Conservation (phyloP, 208 protist genomes). For the Trypanosoma lewisi region DNA sequence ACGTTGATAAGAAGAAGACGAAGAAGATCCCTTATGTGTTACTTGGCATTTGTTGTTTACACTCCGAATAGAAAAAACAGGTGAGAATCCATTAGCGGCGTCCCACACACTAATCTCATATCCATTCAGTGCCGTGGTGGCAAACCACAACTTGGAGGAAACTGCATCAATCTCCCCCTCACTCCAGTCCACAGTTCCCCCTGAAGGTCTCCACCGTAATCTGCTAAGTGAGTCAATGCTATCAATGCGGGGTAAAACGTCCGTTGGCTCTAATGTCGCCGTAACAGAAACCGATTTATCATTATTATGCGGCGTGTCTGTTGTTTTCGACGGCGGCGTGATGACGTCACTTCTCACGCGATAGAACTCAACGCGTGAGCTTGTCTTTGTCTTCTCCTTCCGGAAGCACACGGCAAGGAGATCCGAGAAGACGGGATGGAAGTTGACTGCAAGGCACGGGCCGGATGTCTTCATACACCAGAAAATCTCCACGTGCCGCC, state of each 20-base stretch:
- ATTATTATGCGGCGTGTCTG: neutral
- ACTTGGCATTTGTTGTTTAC: slow-evolving; percentile 2
- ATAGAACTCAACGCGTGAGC: slow-evolving; percentile 71
- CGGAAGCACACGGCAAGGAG: slow-evolving; percentile 75
- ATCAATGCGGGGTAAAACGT: slow-evolving; percentile 59
- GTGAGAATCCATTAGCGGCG: slow-evolving; percentile 57
- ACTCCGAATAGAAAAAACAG: slow-evolving; percentile 46
- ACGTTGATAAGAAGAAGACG: slow-evolving; percentile 20
- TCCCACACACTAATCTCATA: slow-evolving; percentile 80
- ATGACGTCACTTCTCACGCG: slow-evolving; percentile 26
- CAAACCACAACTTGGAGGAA: slow-evolving; percentile 79
- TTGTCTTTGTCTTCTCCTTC: slow-evolving; percentile 60
- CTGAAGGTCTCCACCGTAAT: slow-evolving; percentile 65
- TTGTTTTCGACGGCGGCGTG: neutral
- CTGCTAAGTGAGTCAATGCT: slow-evolving; percentile 58
- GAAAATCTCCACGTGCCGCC: slow-evolving; percentile 60
- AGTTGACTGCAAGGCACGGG: slow-evolving; percentile 52
- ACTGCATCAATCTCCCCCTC: slow-evolving; percentile 34
- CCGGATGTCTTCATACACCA: slow-evolving; percentile 46
- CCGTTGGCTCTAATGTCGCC: slow-evolving; percentile 32
- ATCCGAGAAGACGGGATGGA: slow-evolving; percentile 80
- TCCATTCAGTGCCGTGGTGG: slow-evolving; percentile 56
- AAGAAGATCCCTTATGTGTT: neutral
- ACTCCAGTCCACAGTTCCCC: slow-evolving; percentile 1
- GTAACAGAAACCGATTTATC: neutral